Base-by-base conservation (phyloP, 2,329 filamentous ascomycete genomes). In the Fusarium sp. region DNA sequence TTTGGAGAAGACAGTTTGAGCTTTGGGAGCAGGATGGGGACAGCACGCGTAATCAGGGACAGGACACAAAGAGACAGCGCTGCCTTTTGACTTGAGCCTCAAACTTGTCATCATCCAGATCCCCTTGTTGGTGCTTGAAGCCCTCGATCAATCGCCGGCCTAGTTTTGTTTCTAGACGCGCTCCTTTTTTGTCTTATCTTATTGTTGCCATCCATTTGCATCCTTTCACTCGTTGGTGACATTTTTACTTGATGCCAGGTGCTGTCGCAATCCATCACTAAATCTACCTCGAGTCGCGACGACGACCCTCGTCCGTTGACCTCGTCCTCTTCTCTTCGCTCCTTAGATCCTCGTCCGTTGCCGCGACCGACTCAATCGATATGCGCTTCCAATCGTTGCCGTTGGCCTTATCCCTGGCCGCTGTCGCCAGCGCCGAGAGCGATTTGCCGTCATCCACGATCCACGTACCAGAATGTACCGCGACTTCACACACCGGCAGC, bases 401-500 rank as follows among this genome's bases (percentile, higher is more conserved):
- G 15, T 55, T 83, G 36, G 71, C 83, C 46, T 71, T 82, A 28
- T 71, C 83, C 48, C 73, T 83, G 39, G 78, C 78, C 52, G 77
- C 80, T 28, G 69, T 75, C 9, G 75, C 77, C 40, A 62, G 74
- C 62, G 79, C 79, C 46, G 72, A 81, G 40, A 78, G 81, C 23
- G 75, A 81, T 53, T 72, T 79, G 5, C 75, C 82, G 31, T 80
- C 83, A 6, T 78, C 82, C 1, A 86, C 85, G 2, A 77, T 83
- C 1, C 81, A 81, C 30, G 79, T 79, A 9, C 84, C 84, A 28
- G 82, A 84, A 34, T 90, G 88, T 74, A 89, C 88, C 8, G 88
- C 88, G 1, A 85, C 86, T 8, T 86, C 87, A 11, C 85, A 85
- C 4, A 84, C 83, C 40, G 87, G 86, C 68, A 85, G 81, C 62